phyloP scores from a whole-genome alignment of 371 early-diverging fungal genomes.

The Lichtheimia corymbifera region DNA sequence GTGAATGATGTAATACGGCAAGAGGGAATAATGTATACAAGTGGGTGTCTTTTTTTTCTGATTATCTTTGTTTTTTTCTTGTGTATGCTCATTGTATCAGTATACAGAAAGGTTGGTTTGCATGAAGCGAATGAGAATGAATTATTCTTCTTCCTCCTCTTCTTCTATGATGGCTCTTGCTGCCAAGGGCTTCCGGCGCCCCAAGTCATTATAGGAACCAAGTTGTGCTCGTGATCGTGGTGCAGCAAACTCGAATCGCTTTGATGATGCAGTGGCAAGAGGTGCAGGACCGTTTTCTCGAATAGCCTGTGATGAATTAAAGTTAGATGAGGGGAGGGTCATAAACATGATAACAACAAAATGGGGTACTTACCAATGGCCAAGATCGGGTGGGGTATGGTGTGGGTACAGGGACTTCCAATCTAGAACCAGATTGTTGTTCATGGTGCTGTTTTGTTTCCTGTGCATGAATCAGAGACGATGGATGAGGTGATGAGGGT shows the following conservation, averaged over 20 bases:
- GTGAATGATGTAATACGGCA: no score
- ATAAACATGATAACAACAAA: neutral
- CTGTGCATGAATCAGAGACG: no score
- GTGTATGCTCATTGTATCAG: no score
- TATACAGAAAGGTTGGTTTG: neutral
- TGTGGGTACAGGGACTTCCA: constrained; percentile 8
- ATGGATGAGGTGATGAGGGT: no score
- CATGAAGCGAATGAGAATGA: neutral
- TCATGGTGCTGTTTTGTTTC: no score
- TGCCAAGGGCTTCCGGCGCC: constrained; percentile 20
- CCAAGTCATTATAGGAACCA: constrained; percentile 11
- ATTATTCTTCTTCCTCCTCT: constrained; percentile 18
- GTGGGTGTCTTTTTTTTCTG: no score
- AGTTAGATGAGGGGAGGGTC: neutral
- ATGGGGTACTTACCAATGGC: constrained; percentile 15
- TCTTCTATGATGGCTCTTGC: constrained; percentile 21
- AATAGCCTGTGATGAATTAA: constrained; percentile 6
- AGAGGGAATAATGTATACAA: no score
- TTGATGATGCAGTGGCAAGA: neutral
- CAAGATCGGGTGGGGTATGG: constrained; percentile 17
- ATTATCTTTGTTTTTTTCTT: neutral
- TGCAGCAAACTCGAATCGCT: constrained; percentile 15
- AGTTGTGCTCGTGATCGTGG: constrained; percentile 16
- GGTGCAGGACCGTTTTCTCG: constrained; percentile 9
- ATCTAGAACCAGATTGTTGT: constrained; percentile 4